Evolutionary conservation across 352 stramenopile genomes (phyloP).

Genomic region (Pythium aquatile): DNA sequence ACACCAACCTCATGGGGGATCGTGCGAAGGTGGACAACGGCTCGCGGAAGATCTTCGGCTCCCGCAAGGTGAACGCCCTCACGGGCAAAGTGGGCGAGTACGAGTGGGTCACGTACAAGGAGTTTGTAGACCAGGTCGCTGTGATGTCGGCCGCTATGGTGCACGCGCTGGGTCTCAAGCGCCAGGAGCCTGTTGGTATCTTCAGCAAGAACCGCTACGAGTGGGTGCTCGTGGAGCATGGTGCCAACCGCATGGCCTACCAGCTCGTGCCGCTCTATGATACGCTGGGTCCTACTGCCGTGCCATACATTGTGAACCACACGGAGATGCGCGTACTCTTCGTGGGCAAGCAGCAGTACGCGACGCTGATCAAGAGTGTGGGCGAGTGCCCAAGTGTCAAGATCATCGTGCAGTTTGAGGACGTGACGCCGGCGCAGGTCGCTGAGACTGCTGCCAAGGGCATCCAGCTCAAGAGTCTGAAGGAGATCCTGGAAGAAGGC

Average conservation of each 20-base stretch:
- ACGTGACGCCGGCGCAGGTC: constrained; percentile 28
- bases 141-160: no score
- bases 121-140: no score
- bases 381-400: constrained; percentile 34
- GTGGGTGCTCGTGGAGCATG: constrained; percentile 40
- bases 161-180: no score
- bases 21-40: constrained; percentile 24
- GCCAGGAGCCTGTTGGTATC: no score
- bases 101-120: constrained; percentile 45
- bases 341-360: constrained; percentile 39
- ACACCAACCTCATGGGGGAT: constrained; percentile 33
- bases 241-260: constrained; percentile 45
- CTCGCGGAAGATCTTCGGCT: constrained; percentile 30
- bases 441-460: constrained; percentile 21
- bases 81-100: constrained; percentile 30
- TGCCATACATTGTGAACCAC: constrained; percentile 57
- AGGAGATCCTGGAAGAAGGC: constrained; percentile 30
- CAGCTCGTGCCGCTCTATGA: constrained; percentile 32
- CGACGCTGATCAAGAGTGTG: constrained; percentile 36
- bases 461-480: constrained; percentile 33
- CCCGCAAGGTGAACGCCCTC: constrained; percentile 19
- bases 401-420: constrained; percentile 40
- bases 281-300: constrained; percentile 21
- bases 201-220: constrained; percentile 24
- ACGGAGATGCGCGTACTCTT: constrained; percentile 47